Evolutionary conservation across 2,329 filamentous ascomycete species (phyloP), one percentile per base, ranked within the genome.

Genomic region (Aaosphaeria pasadenensis): DNA sequence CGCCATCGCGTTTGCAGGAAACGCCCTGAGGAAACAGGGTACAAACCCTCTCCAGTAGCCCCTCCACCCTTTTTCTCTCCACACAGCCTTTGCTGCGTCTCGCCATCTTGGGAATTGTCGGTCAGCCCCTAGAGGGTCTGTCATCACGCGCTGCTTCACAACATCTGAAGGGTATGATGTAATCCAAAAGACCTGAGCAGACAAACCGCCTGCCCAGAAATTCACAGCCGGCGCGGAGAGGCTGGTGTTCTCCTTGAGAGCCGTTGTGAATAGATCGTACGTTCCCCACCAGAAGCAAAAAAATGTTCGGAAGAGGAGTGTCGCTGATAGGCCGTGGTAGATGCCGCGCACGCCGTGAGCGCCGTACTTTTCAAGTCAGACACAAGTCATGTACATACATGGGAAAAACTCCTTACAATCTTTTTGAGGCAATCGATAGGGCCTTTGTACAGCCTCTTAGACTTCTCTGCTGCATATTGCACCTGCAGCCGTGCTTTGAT

Each of bases 241-340:
- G 9, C 59, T 71, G 2, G 91, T 96, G 59, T 84, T 76, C 13
- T 81, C 71, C 46, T 81, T 76, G 64, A 97, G 75, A 50, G 79
- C 73, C 24, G 83, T 78, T 5, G 89, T 88, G 58, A 97, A 80
- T 30, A 96, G 59, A 62, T 96, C 92, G 75, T 99, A 99, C 51
- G 85, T 88, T n/a, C 86, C 85, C 94, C 94, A 99, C 91, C 91
- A 97, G 76, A 87, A 94, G 79, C 96, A 96, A 78, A 99, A 99
- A 74, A 92, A 95, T 11, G 85, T 84, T 13, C 94, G 83, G 75
- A 97, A 97, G 42, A 97, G 71, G 43, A 97, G 76, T 0, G 94
- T 97, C 1, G 94, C 89, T 35, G 73, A 77, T 9, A 99, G 79
- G 0, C 94, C 94, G 66, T 90, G 91, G 71, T 92, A 99, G 6